Base-by-base conservation (phyloP, 2,329 filamentous ascomycete species). In the Emmonsia crescens region DNA sequence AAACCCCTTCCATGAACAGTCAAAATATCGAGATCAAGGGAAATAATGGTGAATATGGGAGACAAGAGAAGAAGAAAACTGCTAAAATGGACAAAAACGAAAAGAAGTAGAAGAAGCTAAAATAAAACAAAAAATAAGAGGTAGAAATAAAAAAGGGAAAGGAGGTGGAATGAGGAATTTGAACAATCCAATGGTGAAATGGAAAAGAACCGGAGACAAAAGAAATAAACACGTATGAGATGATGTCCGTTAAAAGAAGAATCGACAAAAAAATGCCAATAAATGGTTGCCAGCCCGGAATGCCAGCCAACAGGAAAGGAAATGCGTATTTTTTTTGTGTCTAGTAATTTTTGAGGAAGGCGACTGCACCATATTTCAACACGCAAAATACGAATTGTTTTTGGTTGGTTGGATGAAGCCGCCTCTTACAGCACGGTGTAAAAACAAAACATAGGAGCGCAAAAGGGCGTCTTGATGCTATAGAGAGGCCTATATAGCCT, bases 51-150 rank as follows among this genome's bases (percentile, higher is more conserved):
- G 59, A 48, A 48, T 27, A 48, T n/a, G 63, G 42, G 57, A 49
- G 59, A 55, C 57, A 51, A 46, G 62, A 57, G 60, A 62, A 63
- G 60, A 48, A 38, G 10, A 60, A 62, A 24, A 57, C n/a, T 46
- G 61, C 59, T 49, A 51, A 49, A 61, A 56, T 60, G 52, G 31
- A 59, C 49, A 62, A 24, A 66, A 66, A 61, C 5, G n/a, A 46
- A n/a, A 46, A 46, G 40, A 44, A 3, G 65, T 59, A 62, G 55
- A 63, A 62, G 49, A 66, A 57, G 57, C n/a, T n/a, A n/a, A n/a
- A n/a, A n/a, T n/a, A n/a, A 44, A 56, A 60, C 55, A 61, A 63
- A 38, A 58, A 63, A 64, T 56, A 62, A 65, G 60, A 61, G n/a
- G 31, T 42, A 59, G 24, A 59, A 33, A 49, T 27, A 36, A 33